Conservation (phyloP, 306 rosid genomes). For the Lagenaria siceraria region DNA sequence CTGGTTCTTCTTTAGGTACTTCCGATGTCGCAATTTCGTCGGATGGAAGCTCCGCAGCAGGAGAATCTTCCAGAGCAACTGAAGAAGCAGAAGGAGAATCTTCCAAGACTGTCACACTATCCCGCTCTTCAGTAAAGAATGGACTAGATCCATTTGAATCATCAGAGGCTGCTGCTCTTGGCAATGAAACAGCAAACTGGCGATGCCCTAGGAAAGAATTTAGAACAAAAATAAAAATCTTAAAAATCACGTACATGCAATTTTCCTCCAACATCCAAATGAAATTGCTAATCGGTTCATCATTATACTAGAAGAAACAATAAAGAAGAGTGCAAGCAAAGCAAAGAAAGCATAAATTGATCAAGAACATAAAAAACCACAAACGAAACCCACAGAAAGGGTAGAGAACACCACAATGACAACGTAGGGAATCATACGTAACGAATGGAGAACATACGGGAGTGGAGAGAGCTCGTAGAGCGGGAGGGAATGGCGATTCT, state of each 20-base stretch:
- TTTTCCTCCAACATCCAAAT: not conserved
- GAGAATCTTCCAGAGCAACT: conserved; percentile 10
- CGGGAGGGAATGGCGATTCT: not conserved
- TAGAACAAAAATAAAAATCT: not conserved
- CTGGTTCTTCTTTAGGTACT: conserved; percentile 21
- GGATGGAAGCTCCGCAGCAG: conserved; percentile 8
- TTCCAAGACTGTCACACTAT: conserved; percentile 8
- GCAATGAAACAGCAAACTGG: not conserved
- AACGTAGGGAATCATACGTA: not conserved
- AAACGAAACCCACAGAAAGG: not conserved
- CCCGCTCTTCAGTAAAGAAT: conserved; percentile 11
- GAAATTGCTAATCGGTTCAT: not conserved
- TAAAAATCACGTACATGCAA: not conserved
- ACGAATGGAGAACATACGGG: not conserved
- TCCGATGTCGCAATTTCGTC: conserved; percentile 8
- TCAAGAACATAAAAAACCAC: not conserved
- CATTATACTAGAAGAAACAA: not conserved
- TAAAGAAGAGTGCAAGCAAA: not conserved
- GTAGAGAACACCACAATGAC: not conserved
- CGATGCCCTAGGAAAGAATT: not conserved
- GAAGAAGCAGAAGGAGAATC: not conserved
- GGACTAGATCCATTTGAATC: conserved; percentile 18
- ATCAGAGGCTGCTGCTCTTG: conserved; percentile 17
- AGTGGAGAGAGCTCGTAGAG: not conserved
- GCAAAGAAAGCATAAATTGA: not conserved